These are phyloP conservation scores for Zasmidium cellare DNA, from an alignment of 2,329 filamentous ascomycete species.

Conservation along the genomic window DNA sequence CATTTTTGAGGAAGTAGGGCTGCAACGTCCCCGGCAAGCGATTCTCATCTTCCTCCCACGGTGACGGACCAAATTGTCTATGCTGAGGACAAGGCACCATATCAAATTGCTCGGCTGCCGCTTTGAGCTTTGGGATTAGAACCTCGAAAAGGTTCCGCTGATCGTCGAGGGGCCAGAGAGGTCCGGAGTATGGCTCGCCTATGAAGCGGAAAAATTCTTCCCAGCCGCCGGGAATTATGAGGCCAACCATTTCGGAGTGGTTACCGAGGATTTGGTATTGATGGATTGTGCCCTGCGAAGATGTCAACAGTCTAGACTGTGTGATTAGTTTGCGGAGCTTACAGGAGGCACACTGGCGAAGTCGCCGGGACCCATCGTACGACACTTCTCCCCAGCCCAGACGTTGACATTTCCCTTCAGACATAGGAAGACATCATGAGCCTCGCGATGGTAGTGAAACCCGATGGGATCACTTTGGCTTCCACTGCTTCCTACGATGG, in stretches of 20 bases:
- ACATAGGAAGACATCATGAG: conserved; percentile 59
- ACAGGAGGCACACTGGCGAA: conserved; percentile 61
- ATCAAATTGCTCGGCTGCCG: conserved; percentile 57
- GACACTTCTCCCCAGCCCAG: conserved; percentile 59
- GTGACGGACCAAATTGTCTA: conserved; percentile 44
- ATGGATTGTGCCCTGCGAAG: conserved; percentile 50
- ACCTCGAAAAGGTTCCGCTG: conserved; percentile 52
- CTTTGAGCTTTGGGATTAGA: conserved; percentile 57
- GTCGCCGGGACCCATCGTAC: conserved; percentile 56
- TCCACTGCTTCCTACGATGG: conserved; percentile 53
- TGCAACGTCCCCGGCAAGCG: conserved; percentile 39
- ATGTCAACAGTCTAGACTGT: conserved; percentile 5
- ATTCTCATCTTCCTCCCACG: conserved; percentile 46
- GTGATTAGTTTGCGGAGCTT: conserved; percentile 17
- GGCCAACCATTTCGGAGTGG: conserved; percentile 55
- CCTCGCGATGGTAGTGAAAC: conserved; percentile 59
- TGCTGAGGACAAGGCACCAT: conserved; percentile 55
- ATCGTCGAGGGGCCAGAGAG: conserved; percentile 51
- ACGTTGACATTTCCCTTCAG: conserved; percentile 58
- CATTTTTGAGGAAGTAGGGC: conserved; percentile 55
- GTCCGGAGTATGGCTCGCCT: conserved; percentile 52
- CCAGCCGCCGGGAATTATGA: conserved; percentile 61
- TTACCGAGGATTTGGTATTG: conserved; percentile 57
- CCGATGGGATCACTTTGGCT: conserved; percentile 50
- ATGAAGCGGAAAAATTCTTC: conserved; percentile 62